phyloP scores from a whole-genome alignment of 2,329 filamentous ascomycete genomes.

The Diplodia corticola region DNA sequence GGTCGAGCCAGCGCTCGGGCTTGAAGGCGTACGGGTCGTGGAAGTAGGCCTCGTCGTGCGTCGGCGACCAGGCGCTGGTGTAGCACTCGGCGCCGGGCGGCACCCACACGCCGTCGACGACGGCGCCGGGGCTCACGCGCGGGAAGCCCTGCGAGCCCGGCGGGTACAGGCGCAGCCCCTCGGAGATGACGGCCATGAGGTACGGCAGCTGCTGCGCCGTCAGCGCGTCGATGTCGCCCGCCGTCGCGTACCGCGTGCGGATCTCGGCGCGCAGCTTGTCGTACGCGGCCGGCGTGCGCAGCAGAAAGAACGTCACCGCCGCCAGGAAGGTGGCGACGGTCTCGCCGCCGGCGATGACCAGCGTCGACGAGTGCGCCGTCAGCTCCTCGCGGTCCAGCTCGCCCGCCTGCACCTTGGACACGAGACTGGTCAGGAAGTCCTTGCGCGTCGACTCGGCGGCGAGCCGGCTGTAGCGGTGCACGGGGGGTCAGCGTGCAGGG shows the following conservation, averaged over 20 bases:
- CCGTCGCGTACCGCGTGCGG: conserved; percentile 1
- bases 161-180: conserved; percentile 7
- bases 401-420: not conserved
- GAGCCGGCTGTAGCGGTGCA: not conserved
- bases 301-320: conserved; percentile 23
- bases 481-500: conserved; percentile 22
- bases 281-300: conserved; percentile 14
- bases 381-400: conserved; percentile 25
- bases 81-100: not conserved
- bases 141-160: not conserved
- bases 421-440: not conserved
- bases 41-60: conserved; percentile 26
- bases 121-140: not conserved
- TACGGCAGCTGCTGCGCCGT: not conserved
- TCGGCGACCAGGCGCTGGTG: not conserved
- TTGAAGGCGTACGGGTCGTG: conserved; percentile 25
- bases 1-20: conserved; percentile 41
- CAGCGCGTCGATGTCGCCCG: conserved; percentile 20
- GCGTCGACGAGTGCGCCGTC: conserved; percentile 24
- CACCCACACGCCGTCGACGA: not conserved
- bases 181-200: not conserved
- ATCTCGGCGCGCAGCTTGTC: conserved; percentile 20
- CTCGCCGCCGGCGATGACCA: conserved; percentile 28
- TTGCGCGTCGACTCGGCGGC: not conserved
- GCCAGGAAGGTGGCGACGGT: conserved; percentile 26